phyloP scores from a whole-genome alignment of 176 grass and related monocot species.

The Eremochloa ophiuroides region DNA sequence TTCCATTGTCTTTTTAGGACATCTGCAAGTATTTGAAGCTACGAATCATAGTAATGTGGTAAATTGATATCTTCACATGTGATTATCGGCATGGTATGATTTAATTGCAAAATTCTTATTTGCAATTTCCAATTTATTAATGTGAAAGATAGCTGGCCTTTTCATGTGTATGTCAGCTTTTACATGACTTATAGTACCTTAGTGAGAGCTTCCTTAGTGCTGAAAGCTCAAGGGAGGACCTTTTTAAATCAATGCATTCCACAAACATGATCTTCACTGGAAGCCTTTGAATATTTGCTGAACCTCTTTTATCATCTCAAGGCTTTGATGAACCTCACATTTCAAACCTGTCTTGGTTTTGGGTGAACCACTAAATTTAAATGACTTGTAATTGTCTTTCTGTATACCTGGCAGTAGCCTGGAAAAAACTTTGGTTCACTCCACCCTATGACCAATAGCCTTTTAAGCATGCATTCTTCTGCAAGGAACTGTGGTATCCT shows the following conservation, averaged over 20 bases:
- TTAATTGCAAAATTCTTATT: not conserved
- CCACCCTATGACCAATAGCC: not conserved
- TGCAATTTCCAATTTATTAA: not conserved
- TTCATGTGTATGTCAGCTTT: not conserved
- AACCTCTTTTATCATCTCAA: not conserved
- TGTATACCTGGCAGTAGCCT: not conserved
- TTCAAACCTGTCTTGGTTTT: not conserved
- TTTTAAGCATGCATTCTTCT: slow-evolving; percentile 14
- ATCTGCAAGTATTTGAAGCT: slow-evolving; percentile 30
- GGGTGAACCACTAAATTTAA: not conserved
- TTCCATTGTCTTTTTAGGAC: slow-evolving; percentile 5
- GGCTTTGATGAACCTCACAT: not conserved
- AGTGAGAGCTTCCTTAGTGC: not conserved
- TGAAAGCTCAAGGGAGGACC: not conserved
- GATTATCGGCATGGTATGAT: not conserved
- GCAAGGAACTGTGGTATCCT: slow-evolving; percentile 8
- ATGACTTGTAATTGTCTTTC: not conserved
- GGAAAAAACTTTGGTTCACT: not conserved
- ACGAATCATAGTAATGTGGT: not conserved
- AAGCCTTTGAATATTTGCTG: not conserved
- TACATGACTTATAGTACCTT: not conserved
- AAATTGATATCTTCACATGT: slow-evolving; percentile 21
- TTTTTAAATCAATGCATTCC: not conserved
- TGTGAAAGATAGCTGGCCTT: not conserved
- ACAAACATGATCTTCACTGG: not conserved